Percentiles rank a stretch among this genome's conserved stretches.
phyloP scores from a whole-genome alignment of 2,329 filamentous ascomycete genomes.

The Juglanconis oblonga region DNA sequence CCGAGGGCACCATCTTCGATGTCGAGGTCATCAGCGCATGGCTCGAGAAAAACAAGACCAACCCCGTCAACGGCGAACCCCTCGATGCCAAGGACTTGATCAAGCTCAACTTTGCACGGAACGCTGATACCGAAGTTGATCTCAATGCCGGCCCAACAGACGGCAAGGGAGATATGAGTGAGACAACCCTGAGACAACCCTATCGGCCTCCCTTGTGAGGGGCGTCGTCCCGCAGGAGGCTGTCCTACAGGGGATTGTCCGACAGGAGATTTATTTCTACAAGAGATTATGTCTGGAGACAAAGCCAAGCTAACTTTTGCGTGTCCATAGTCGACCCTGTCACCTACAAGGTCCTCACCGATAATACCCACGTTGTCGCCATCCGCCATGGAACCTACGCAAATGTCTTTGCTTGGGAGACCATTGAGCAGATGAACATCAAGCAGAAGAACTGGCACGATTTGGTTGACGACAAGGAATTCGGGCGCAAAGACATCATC shows the following conservation, averaged over 20 bases:
- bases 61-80: slow-evolving; percentile 80
- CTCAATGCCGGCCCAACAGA: slow-evolving; percentile 44
- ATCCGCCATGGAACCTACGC: slow-evolving; percentile 76
- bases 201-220: no score
- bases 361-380: slow-evolving; percentile 96
- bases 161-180: slow-evolving; percentile 67
- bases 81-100: slow-evolving; percentile 81
- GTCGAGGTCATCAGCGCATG: slow-evolving; percentile 90
- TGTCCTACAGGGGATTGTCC: no score
- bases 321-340: slow-evolving; percentile 69
- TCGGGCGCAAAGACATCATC: slow-evolving; percentile 87
- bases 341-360: slow-evolving; percentile 95
- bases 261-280: no score
- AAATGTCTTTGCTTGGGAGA: slow-evolving; percentile 96
- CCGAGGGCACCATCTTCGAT: slow-evolving; percentile 86
- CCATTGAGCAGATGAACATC: slow-evolving; percentile 90
- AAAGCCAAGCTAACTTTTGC: background rate
- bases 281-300: background rate
- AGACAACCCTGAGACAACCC: background rate
- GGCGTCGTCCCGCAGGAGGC: no score
- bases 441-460: slow-evolving; percentile 96
- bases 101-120: slow-evolving; percentile 87
- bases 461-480: slow-evolving; percentile 81
- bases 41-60: slow-evolving; percentile 91
- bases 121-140: slow-evolving; percentile 64